Evolutionary conservation across 2,329 filamentous ascomycete species (phyloP).

Genomic region (Calonectria pseudoturangicola): DNA sequence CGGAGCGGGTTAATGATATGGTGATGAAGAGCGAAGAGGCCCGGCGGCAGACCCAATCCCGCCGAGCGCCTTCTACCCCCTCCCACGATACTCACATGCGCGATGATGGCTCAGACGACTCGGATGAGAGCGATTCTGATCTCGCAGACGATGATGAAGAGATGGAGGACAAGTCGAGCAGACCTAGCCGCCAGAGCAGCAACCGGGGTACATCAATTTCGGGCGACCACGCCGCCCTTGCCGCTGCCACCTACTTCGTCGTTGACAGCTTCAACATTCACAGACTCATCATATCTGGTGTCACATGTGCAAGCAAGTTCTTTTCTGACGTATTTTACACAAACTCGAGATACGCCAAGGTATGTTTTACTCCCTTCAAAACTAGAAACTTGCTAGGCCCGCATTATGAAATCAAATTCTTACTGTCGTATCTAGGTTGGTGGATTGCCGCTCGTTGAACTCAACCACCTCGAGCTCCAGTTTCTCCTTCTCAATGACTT

Average conservation of each 20-base stretch:
- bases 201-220: slow-evolving; percentile 47
- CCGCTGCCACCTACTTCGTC: slow-evolving; percentile 82
- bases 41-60: slow-evolving; percentile 56
- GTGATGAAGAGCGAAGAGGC: slow-evolving; percentile 80
- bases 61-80: slow-evolving; percentile 37
- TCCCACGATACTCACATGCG: slow-evolving; percentile 58
- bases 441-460: slow-evolving; percentile 90
- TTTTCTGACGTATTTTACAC: slow-evolving; percentile 99
- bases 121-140: slow-evolving; percentile 70
- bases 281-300: slow-evolving; percentile 94
- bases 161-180: slow-evolving; percentile 57
- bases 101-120: slow-evolving; percentile 52
- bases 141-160: slow-evolving; percentile 67
- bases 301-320: slow-evolving; percentile 99
- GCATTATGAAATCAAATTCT: background rate
- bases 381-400: too few relatives aligned
- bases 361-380: slow-evolving; percentile 64
- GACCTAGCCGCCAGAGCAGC: slow-evolving; percentile 50
- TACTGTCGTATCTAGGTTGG: slow-evolving; percentile 80
- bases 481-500: slow-evolving; percentile 98
- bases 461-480: slow-evolving; percentile 97
- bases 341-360: slow-evolving; percentile 99
- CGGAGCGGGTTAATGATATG: slow-evolving; percentile 91
- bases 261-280: slow-evolving; percentile 99
- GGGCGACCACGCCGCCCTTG: slow-evolving; percentile 50